Evolutionary conservation across 345 rosid species (phyloP), one percentile per base, ranked within the genome.

Genomic region (Salix suchowensis): DNA sequence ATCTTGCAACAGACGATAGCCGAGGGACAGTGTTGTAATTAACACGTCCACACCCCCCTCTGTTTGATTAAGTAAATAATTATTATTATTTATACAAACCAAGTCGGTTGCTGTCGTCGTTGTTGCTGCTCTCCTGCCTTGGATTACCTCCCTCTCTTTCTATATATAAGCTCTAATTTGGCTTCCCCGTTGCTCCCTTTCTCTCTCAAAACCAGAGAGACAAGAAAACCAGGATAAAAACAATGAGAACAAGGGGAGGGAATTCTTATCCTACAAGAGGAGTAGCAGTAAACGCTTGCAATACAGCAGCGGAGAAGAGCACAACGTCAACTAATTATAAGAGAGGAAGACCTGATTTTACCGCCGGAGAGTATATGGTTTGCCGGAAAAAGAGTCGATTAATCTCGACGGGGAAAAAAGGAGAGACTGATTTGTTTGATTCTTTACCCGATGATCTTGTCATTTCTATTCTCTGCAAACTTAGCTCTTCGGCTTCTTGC

Each of bases 391-490:
- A 85, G 32, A 88, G 67, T 10, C 73, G 89, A 55, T 23, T 58
- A 23, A 9, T 83, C 24, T 74, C 78, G 69, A 82, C 83, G 72
- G 85, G 71, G 19, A 37, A 6, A 68, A 21, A 70, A 13, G 64
- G 76, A 24, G 73, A 71, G 14, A 42, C 67, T 48, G 94, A 92
- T 77, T 81, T 87, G 30, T 85, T 94, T 19, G 95, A 92, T 75
- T 67, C 83, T 21, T 82, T 94, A 14, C 97, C 98, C 0, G 97
- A 94, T 65, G 98, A 94, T 85, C 90, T 94, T 80, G 90, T 94
- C 70, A 74, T 87, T 46, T 85, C 77, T 61, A 90, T 94, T 42
- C 89, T 94, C 26, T 79, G 86, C 74, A 91, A 84, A 72, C 88
- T 94, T 70, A 87, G 88, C 72, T 88, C 94, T 28, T 58, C 89